A percentile compares a stretch with the other conserved stretches of the same genome.
phyloP scores from a whole-genome alignment of 441 rosid genomes.

The Raphanus hybrid region DNA sequence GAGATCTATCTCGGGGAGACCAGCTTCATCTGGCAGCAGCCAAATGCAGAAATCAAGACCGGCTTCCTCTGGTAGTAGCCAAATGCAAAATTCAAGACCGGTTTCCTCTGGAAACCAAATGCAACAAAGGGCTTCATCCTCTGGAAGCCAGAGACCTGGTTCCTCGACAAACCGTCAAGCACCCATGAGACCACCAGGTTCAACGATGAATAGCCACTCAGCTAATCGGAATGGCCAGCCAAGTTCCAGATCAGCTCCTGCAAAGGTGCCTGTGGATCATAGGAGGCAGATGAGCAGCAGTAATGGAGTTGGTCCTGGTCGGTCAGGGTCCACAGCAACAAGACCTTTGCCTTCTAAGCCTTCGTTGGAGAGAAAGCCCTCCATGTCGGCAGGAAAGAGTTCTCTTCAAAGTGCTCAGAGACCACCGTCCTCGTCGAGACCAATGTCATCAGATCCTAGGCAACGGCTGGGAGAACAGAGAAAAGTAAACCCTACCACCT shows the following conservation, averaged over 20 bases:
- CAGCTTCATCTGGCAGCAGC: slow-evolving; percentile 33
- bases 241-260: slow-evolving; percentile 56
- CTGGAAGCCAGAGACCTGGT: slow-evolving; percentile 33
- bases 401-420: slow-evolving; percentile 47
- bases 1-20: slow-evolving; percentile 51
- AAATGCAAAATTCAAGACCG: background rate
- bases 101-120: slow-evolving; percentile 18
- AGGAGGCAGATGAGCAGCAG: slow-evolving; percentile 59
- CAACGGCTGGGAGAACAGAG: slow-evolving; percentile 54
- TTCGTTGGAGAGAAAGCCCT: slow-evolving; percentile 49
- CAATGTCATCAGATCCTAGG: slow-evolving; percentile 53
- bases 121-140: slow-evolving; percentile 18
- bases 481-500: slow-evolving; percentile 50
- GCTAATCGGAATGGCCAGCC: slow-evolving; percentile 51
- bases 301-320: slow-evolving; percentile 68
- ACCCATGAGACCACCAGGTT: slow-evolving; percentile 33
- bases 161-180: slow-evolving; percentile 36
- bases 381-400: slow-evolving; percentile 49
- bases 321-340: slow-evolving; percentile 52
- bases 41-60: slow-evolving; percentile 29
- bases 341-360: slow-evolving; percentile 54
- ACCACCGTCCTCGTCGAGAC: slow-evolving; percentile 46
- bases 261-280: slow-evolving; percentile 47
- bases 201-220: slow-evolving; percentile 39
- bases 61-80: slow-evolving; percentile 27